These are phyloP conservation scores for Stevia rebaudiana DNA, from an alignment of 140 eudicot species.

Conservation along the genomic window DNA sequence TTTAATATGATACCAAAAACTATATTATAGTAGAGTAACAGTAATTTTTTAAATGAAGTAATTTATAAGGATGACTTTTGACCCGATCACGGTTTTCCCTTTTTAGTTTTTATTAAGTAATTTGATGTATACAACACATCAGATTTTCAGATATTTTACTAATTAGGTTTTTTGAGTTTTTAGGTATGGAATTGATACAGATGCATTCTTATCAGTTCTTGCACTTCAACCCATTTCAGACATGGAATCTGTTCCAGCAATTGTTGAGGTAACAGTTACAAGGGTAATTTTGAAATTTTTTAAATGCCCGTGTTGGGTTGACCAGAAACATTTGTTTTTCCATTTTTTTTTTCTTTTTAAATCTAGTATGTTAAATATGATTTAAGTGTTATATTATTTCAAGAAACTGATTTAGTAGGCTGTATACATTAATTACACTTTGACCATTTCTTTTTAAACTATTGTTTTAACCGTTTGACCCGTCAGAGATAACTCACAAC, in stretches of 20 bases:
- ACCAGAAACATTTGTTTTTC: background rate
- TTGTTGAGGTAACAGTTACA: slow-evolving; percentile 63
- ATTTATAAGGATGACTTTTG: background rate
- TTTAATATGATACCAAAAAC: too few species aligned
- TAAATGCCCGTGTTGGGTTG: background rate
- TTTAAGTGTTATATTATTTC: background rate
- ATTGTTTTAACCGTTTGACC: background rate
- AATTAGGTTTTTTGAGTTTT: slow-evolving; percentile 16
- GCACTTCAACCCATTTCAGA: slow-evolving; percentile 86
- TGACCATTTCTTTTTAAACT: background rate
- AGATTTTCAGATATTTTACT: background rate
- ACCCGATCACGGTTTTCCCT: background rate
- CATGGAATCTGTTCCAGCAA: slow-evolving; percentile 79
- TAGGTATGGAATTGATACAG: slow-evolving; percentile 93
- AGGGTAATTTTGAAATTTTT: background rate
- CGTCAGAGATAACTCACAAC: background rate
- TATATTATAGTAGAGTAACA: too few species aligned
- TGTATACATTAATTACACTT: background rate
- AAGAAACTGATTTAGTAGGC: background rate
- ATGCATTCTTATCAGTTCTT: slow-evolving; percentile 91
- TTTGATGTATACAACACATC: background rate
- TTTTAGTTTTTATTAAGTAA: background rate
- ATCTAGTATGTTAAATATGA: background rate
- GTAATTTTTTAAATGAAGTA: background rate
- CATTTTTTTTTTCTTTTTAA: background rate